Percentiles rank a stretch among this genome's conserved stretches.
These are phyloP conservation scores for Edaphochlamys debaryana DNA, from an alignment of 139 green algal species.

Conservation along the genomic window DNA sequence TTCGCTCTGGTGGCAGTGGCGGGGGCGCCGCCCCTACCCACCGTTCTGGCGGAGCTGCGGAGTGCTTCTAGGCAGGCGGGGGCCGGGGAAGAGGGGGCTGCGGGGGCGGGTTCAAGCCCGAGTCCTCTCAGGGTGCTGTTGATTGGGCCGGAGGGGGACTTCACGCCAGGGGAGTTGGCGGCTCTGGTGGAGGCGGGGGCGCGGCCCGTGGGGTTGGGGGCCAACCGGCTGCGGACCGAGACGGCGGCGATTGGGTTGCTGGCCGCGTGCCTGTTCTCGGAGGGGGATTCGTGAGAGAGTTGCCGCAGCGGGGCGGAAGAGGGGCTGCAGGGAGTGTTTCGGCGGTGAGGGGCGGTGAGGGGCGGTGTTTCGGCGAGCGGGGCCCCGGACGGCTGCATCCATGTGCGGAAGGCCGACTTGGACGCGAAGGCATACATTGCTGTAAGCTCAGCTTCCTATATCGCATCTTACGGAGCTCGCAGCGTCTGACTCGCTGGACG, in stretches of 20 bases:
- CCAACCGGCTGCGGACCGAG: constrained; percentile 80
- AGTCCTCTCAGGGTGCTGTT: constrained; percentile 6
- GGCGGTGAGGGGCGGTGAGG: too few species aligned
- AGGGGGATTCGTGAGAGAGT: too few species aligned
- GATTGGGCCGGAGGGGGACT: constrained; percentile 92
- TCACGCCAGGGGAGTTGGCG: constrained; percentile 76
- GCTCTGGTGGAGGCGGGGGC: constrained; percentile 66
- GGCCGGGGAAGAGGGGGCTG: not conserved
- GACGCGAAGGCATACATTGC: too few species aligned
- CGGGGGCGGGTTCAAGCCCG: not conserved
- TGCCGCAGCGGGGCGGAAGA: too few species aligned
- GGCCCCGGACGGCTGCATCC: too few species aligned
- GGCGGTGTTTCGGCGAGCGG: too few species aligned
- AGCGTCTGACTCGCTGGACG: too few species aligned
- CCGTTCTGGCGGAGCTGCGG: constrained; percentile 29
- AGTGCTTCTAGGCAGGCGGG: too few species aligned
- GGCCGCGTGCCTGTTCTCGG: constrained; percentile 53
- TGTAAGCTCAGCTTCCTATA: too few species aligned
- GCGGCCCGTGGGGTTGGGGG: constrained; percentile 77
- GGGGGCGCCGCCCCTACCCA: constrained; percentile 60
- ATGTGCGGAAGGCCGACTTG: too few species aligned
- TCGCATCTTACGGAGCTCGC: too few species aligned
- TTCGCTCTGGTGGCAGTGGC: constrained; percentile 41
- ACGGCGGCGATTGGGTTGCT: constrained; percentile 89
- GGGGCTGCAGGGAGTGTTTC: too few species aligned